Evolutionary conservation across 2,329 filamentous ascomycete species (phyloP), one percentile per base, ranked within the genome.

Genomic region (Penicillium frequentans): DNA sequence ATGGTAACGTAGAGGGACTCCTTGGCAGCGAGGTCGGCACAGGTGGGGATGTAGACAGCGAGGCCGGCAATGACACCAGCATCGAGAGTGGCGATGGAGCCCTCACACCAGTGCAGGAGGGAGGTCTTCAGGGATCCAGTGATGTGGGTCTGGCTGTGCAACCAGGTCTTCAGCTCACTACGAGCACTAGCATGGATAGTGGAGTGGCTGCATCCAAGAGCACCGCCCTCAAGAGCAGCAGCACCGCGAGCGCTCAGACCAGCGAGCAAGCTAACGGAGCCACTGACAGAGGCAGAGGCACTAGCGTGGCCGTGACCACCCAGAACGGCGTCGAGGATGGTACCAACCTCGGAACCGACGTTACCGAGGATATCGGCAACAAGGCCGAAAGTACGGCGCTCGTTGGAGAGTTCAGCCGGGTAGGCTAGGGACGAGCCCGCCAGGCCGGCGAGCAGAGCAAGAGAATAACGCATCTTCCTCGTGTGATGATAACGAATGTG

Each of bases 211-310:
- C 69, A 70, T 61, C 73, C 73, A 47, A 75, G 56, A 50, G 68
- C 70, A 69, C 70, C 68, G 61, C 69, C 71, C 51, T 69, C 59
- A 19, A 75, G 68, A 51, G 73, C 73, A 27, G 72, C 73, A 50
- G 72, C 73, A 60, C 64, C 73, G 53, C 68, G 58, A 37, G 70
- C 68, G 49, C 61, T 67, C 52, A 75, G 64, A 29, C 69, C 71
- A 59, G 46, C 55, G 53, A 75, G 64, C 49, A 71, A 37, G 16
- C 57, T 54, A 19, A 14, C 44, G 16, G 65, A 61, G 51, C 55
- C 60, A 26, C 60, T 48, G 16, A 13, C 44, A 10, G 65, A 60
- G 51, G 54, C 60, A 26, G 59, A 46, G 19, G 63, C 52, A 23
- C 59, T 60, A 9, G 47, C 65, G n/a, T 19, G 16, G 44, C 59